Evolutionary conservation across 2,329 filamentous ascomycete genomes (phyloP).

Genomic region (Fusarium chaquense): DNA sequence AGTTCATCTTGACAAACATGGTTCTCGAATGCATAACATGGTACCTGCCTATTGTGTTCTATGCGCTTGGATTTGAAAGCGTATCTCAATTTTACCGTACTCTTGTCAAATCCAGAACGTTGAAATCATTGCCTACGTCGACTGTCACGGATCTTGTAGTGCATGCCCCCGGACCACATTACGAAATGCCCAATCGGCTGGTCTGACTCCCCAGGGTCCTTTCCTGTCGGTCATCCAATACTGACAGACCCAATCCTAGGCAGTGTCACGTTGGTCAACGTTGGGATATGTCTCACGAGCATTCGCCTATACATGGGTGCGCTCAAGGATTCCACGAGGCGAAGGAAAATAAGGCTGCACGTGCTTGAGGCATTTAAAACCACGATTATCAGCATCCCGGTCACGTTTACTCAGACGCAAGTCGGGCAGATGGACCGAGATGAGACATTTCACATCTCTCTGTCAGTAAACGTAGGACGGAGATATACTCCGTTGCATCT

Average conservation of each 20-base stretch:
- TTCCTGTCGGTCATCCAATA: neutral
- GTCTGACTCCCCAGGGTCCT: neutral
- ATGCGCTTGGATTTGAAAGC: neutral
- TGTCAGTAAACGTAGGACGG: neutral
- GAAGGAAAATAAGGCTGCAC: neutral
- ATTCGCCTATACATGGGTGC: neutral
- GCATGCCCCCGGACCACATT: neutral
- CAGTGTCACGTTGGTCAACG: neutral
- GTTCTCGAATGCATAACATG: neutral
- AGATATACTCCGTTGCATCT: neutral
- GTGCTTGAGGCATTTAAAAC: constrained; percentile 11
- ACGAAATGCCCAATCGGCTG: neutral
- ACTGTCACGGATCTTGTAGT: neutral
- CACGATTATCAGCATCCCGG: neutral
- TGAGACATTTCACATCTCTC: too few species aligned
- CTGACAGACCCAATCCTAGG: neutral
- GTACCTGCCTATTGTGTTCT: neutral
- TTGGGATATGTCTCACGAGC: neutral
- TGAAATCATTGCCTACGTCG: neutral
- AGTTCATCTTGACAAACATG: neutral
- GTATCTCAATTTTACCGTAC: neutral
- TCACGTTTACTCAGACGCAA: neutral
- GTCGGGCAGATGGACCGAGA: neutral
- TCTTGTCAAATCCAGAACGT: too few species aligned
- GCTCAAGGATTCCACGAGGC: neutral